Evolutionary conservation across 2,329 filamentous ascomycete species (phyloP), one percentile per base, ranked within the genome.

Genomic region (Penicillium nordicum): DNA sequence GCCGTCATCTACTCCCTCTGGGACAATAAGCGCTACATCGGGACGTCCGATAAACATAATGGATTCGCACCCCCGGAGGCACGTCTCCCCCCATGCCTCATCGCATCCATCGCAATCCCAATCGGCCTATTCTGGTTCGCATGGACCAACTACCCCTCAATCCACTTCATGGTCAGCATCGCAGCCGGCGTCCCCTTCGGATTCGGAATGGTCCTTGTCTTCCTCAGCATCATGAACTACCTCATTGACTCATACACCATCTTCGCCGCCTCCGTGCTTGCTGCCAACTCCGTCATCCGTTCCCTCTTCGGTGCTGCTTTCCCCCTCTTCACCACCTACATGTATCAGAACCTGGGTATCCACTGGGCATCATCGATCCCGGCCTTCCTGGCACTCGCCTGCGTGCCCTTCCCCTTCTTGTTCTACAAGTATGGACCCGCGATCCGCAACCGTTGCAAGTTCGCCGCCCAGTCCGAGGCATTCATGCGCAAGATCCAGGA

Each of bases 401-500:
- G 65, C 32, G 53, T 67, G 37, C 65, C 65, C 1, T 67, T 67
- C 60, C 65, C 65, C 11, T 67, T 67, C 60, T 45, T 67, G 37
- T 67, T 67, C 60, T 67, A 67, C 57, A 66, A 67, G 52, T 67
- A 67, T 41, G 65, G 65, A 16, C 48, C 58, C 18, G 46, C 60
- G 9, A 65, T 66, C 43, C 63, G 64, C 44, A 53, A 43, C 14
- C 60, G 64, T 34, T 66, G 64, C 63, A 65, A 65, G 58, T 66
- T 65, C 51, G 61, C 64, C 30, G 64, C 68, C 32, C 62, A 69
- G 53, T 71, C 69, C 5, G 69, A 71, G 5, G 71, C 69, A 5
- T 74, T 74, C 59, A 69, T 74, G 65, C 70, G 69, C 53, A 72
- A 69, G 57, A 65, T 74, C 57, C 63, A 71, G 54, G 65, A 70